Evolutionary conservation across 148 eudicot species (phyloP), one percentile per base, ranked within the genome.

Genomic region (Cornus kousa): DNA sequence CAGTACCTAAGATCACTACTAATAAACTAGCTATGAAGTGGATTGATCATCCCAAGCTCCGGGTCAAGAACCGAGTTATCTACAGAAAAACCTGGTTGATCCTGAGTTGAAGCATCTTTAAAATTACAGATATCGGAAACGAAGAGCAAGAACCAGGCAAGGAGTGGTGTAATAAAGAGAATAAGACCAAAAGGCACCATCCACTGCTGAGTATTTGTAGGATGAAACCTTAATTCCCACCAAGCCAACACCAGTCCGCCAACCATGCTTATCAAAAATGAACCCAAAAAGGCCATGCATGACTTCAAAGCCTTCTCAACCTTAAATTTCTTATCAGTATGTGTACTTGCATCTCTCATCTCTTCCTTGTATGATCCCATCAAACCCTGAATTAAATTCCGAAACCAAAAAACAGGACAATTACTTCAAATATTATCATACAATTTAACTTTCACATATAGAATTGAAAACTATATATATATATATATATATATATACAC

Each of bases 111-210:
- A 62, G 17, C 59, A 62, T 82, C 75, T 8, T 62, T 78, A n/a
- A 83, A 78, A 64, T 81, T 71, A 75, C 80, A 82, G n/a, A 68
- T 22, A 68, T 87, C 86, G 7, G 91, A 82, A 71, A 81, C 57
- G 32, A 79, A 70, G 79, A 82, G 72, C 17, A 87, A 74, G 39
- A 84, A 77, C 79, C 81, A 82, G 46, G 88, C 79, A 37, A 89
- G 57, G 48, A 87, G 55, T 6, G 94, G 94, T 0, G 97, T 89
- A 55, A 82, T 57, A 31, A 89, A 82, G 74, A 89, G 66, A 23
- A 89, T 64, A 6, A 90, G 85, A 28, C 91, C 91, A 68, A 86
- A 68, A 37, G 96, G 96, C 35, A 92, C 92, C 96, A 92, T 92
- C 96, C 96, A 92, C 32, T 83, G 78, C 76, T 91, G 76, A 7